Evolutionary conservation across 2,329 filamentous ascomycete species (phyloP), one percentile per base, ranked within the genome.

Genomic region (Aspergillus felis): DNA sequence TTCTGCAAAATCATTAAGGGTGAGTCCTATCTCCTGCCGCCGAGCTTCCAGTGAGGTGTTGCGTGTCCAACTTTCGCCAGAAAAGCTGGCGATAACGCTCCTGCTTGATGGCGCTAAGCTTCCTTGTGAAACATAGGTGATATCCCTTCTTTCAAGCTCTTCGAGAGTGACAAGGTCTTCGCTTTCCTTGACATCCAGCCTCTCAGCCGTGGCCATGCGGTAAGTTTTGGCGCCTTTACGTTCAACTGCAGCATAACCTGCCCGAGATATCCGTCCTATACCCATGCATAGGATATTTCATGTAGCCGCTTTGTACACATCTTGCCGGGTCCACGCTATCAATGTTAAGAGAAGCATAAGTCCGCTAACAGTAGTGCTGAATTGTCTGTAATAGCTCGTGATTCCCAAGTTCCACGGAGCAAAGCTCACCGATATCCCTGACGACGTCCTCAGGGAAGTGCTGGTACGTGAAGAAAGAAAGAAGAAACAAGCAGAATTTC

Each of bases 1-100:
- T 99, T 99, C 81, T 99, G 94, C 84, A 96, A 91, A 77, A 97
- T 99, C 74, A 89, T 99, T 81, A 95, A 96, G 84, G 93, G 93
- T 85, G 76, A 54, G 67, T 56, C 5, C 22, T 14, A 14, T 14
- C 44, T 24, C 14, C 22, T 14, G 42, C 20, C 20, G n/a, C 8
- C 4, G 10, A 44, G 6, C 42, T 25, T 25, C 14, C 14, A 25
- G 22, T 50, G 38, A 54, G 35, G 27, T 59, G 49, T 50, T 58
- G 25, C 20, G 53, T 38, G 41, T 50, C 25, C 24, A 47, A 29
- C 25, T 47, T 47, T 24, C 22, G 12, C 24, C 2, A 7, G 44
- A 25, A n/a, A 12, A 14, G 44, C 44, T 51, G 38, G 32, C 49
- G 54, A 59, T 48, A 14, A 63, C 55, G 25, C 22, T 22, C 24